Percentiles rank a stretch among this genome's conserved stretches.
phyloP scores from a whole-genome alignment of 352 stramenopile species.

The Globisporangium canariense region DNA sequence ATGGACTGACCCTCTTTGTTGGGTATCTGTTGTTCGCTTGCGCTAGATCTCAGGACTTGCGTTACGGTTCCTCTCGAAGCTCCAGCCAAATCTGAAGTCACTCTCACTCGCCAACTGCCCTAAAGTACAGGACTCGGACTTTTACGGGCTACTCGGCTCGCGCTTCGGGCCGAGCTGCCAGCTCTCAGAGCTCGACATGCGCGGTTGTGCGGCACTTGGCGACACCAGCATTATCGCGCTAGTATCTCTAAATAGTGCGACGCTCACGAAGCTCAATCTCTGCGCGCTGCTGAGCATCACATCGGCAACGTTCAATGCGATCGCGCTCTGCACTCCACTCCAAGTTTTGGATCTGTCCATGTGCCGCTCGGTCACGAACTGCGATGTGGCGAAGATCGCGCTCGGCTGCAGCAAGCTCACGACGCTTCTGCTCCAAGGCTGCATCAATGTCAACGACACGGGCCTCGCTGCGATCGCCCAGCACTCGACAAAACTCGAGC shows the following conservation, averaged over 20 bases:
- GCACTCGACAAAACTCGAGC: slow-evolving; percentile 34
- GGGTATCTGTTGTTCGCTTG: not conserved
- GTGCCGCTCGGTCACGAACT: slow-evolving; percentile 64
- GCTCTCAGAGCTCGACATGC: slow-evolving; percentile 43
- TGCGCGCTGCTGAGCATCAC: slow-evolving; percentile 54
- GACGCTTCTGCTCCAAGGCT: slow-evolving; percentile 56
- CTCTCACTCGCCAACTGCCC: slow-evolving; percentile 70
- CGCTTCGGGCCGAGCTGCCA: slow-evolving; percentile 20
- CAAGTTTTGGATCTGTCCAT: slow-evolving; percentile 69
- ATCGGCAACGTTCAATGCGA: slow-evolving; percentile 51
- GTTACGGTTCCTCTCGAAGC: slow-evolving; percentile 51
- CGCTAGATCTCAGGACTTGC: slow-evolving; percentile 51
- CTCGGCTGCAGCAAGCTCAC: slow-evolving; percentile 36
- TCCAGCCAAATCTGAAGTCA: slow-evolving; percentile 36
- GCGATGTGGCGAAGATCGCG: slow-evolving; percentile 44
- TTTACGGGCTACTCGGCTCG: slow-evolving; percentile 21
- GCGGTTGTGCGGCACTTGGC: slow-evolving; percentile 44
- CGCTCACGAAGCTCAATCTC: slow-evolving; percentile 54
- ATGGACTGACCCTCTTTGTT: not conserved
- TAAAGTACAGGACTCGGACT: slow-evolving; percentile 48
- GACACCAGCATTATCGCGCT: slow-evolving; percentile 45
- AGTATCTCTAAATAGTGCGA: slow-evolving; percentile 44
- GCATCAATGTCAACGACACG: slow-evolving; percentile 63
- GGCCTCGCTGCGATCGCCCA: slow-evolving; percentile 39
- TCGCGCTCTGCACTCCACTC: slow-evolving; percentile 51